Evolutionary conservation across 345 rosid species (phyloP), one percentile per base, ranked within the genome.

Genomic region (Theobroma cacao): DNA sequence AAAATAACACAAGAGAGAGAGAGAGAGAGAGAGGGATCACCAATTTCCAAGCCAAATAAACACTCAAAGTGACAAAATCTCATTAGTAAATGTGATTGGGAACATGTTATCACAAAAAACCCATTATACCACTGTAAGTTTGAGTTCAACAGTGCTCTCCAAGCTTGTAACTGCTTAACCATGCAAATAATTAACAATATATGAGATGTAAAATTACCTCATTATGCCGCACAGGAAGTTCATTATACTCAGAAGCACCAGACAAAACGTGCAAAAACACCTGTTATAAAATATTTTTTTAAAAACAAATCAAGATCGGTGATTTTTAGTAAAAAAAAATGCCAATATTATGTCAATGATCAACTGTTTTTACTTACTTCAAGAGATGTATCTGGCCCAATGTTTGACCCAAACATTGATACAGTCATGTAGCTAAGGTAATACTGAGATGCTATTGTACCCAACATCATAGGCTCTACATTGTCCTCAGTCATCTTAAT

Each of bases 221-320:
- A 62, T 95, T 95, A 85, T 95, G 98, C 81, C 99, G 93, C 76
- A 95, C 99, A 79, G 99, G 99, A 83, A 95, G 93, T 80, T 95
- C 99, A 80, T 95, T 84, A 83, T 87, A 95, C 81, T 95, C 99
- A n/a, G 97, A 92, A 55, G 91, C 96, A 75, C 93, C 99, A 34
- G 99, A 89, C 55, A 93, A 80, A 75, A 95, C 88, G 82, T 90
- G 94, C 86, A 95, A 82, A 84, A 93, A 93, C 30, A 88, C 90
- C 99, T 95, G 83, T 72, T 20, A 77, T 50, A 59, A 34, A 33
- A 77, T 48, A 41, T 22, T 30, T 43, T 30, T n/a, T n/a, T n/a
- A n/a, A n/a, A n/a, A 31, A 60, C 60, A 71, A 60, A 70, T 59
- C 53, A 9, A 85, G 67, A 65, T 53, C 24, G 47, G 31, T 26